phyloP scores from a whole-genome alignment of 75 land plant species.

The Isoetes taiwanensis region DNA sequence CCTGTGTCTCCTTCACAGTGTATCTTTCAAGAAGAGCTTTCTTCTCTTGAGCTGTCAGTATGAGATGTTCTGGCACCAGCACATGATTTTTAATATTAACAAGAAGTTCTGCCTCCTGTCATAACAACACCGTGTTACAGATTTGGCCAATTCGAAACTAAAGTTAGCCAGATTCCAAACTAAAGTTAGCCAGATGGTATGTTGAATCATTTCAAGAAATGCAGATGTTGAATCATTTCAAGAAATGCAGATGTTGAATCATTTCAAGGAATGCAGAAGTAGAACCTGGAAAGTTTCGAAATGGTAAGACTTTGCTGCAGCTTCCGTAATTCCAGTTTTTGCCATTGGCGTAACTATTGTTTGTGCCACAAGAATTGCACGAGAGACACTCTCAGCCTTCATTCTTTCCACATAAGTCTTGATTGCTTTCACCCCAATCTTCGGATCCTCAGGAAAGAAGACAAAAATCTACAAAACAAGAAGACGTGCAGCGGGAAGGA shows the following conservation, averaged over 20 bases:
- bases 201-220: no score
- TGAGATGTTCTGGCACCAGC: constrained; percentile 44
- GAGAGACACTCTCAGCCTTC: constrained; percentile 68
- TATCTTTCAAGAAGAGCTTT: constrained; percentile 48
- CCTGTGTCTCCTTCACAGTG: constrained; percentile 68
- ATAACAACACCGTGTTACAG: neutral
- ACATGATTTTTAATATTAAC: constrained; percentile 71
- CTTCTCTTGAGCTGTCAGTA: constrained; percentile 61
- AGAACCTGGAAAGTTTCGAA: constrained; percentile 88
- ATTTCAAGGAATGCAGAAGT: no score
- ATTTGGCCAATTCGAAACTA: no score
- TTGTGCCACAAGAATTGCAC: constrained; percentile 71
- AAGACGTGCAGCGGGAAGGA: no score
- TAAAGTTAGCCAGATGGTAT: neutral
- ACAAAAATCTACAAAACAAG: constrained; percentile 53
- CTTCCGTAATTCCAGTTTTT: constrained; percentile 38
- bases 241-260: no score
- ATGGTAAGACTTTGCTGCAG: constrained; percentile 51
- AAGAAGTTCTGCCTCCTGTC: constrained; percentile 65
- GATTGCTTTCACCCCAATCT: constrained; percentile 85
- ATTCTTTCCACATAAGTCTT: constrained; percentile 68
- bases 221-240: no score
- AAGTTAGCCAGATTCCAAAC: no score
- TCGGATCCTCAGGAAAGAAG: constrained; percentile 79
- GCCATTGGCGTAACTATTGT: constrained; percentile 80